These are phyloP conservation scores for Nicotiana obtusifolia DNA, from an alignment of 257 asterid genomes.

Conservation along the genomic window DNA sequence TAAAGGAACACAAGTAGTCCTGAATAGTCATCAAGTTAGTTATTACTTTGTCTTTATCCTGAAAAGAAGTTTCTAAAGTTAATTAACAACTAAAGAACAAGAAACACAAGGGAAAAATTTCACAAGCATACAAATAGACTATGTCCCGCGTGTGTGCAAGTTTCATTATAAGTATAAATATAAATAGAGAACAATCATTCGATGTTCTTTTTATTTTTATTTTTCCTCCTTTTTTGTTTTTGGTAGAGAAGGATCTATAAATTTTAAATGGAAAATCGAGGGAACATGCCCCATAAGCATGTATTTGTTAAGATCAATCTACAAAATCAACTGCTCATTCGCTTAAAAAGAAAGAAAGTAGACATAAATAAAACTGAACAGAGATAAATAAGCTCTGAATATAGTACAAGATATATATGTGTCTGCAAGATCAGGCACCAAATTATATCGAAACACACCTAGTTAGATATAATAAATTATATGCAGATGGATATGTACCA, in stretches of 20 bases:
- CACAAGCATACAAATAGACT: not conserved
- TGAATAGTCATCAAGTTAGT: constrained; percentile 77
- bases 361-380: not conserved
- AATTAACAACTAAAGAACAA: not conserved
- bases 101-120: not conserved
- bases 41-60: constrained; percentile 71
- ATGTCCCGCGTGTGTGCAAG: not conserved
- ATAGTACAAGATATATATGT: too few species aligned
- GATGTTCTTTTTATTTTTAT: not conserved
- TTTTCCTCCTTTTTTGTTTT: too few species aligned
- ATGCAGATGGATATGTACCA: too few species aligned
- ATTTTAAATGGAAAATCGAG: not conserved
- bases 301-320: not conserved
- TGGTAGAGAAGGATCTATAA: not conserved
- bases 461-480: too few species aligned
- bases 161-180: not conserved
- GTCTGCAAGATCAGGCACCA: not conserved
- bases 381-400: not conserved
- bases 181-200: not conserved
- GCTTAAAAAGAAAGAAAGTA: not conserved
- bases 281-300: not conserved
- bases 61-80: constrained; percentile 14
- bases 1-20: constrained; percentile 82
- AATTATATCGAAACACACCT: not conserved
- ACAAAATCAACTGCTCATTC: not conserved